These are phyloP conservation scores for Pseudogymnoascus sp. DNA, from an alignment of 2,329 filamentous ascomycete genomes.

Conservation along the genomic window DNA sequence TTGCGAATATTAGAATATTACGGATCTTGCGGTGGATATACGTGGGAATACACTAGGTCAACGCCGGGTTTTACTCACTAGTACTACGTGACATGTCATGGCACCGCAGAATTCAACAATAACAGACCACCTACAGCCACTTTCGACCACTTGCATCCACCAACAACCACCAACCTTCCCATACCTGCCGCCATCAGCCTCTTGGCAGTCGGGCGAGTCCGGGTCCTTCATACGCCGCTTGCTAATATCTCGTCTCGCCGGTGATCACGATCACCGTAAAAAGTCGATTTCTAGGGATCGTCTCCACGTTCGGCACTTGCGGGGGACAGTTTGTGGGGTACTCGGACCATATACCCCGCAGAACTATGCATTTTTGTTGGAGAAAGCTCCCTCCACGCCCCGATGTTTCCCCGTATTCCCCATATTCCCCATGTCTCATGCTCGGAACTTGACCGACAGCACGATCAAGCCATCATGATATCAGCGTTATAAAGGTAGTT, in stretches of 20 bases:
- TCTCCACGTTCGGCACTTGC: background rate
- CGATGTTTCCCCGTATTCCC: background rate
- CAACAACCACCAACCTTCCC: background rate
- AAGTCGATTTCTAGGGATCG: background rate
- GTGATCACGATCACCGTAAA: background rate
- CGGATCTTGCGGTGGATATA: background rate
- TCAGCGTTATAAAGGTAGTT: conserved; percentile 4
- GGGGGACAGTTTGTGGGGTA: background rate
- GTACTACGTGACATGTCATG: background rate
- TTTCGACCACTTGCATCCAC: background rate
- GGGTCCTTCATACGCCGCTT: background rate
- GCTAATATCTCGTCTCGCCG: background rate
- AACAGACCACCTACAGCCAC: background rate
- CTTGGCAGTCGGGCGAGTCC: background rate
- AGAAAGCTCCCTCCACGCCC: background rate
- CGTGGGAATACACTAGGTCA: background rate
- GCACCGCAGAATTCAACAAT: background rate
- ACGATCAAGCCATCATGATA: background rate
- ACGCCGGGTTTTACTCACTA: background rate
- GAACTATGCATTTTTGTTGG: background rate
- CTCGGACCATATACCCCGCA: background rate
- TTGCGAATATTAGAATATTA: background rate
- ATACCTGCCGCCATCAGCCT: background rate
- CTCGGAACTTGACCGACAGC: conserved; percentile 1
- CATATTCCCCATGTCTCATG: background rate